Evolutionary conservation across 1,284 basidiomycete species (phyloP).

Genomic region (Neotropicomus parvogracilis): DNA sequence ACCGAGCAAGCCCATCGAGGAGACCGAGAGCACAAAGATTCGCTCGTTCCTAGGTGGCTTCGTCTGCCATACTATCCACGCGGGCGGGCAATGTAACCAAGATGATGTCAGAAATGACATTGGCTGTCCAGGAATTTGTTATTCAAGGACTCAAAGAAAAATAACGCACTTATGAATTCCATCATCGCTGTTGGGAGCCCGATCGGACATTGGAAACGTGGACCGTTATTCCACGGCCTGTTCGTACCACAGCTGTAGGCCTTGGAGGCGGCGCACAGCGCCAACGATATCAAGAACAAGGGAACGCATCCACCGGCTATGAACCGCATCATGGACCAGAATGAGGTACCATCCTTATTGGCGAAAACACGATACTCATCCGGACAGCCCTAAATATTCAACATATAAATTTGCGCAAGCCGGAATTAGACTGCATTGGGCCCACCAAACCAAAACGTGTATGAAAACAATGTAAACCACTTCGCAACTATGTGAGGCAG

Average conservation of each 20-base stretch:
- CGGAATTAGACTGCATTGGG: not conserved
- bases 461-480: slow-evolving; percentile 16
- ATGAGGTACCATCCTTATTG: slow-evolving; percentile 4
- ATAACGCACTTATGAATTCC: slow-evolving; percentile 18
- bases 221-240: slow-evolving; percentile 11
- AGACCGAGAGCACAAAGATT: slow-evolving; percentile 12
- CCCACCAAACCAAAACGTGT: slow-evolving; percentile 15
- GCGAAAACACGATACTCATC: slow-evolving; percentile 21
- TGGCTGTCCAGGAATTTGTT: slow-evolving; percentile 9
- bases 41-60: slow-evolving; percentile 11
- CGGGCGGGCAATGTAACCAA: slow-evolving; percentile 18
- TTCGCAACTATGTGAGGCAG: slow-evolving; percentile 10
- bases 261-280: slow-evolving; percentile 3
- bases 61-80: slow-evolving; percentile 10
- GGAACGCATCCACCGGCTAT: slow-evolving; percentile 1
- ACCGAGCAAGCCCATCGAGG: slow-evolving; percentile 14
- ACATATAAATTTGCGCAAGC: not conserved
- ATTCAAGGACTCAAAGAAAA: not conserved
- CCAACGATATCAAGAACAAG: slow-evolving; percentile 13
- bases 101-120: slow-evolving; percentile 14
- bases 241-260: slow-evolving; percentile 14
- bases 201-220: slow-evolving; percentile 8
- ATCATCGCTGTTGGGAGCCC: slow-evolving; percentile 5
- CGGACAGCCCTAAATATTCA: slow-evolving; percentile 13
- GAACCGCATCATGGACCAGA: not conserved